Evolutionary conservation across 2,329 filamentous ascomycete species (phyloP), one percentile per base, ranked within the genome.

Genomic region (Exophiala bonariae): DNA sequence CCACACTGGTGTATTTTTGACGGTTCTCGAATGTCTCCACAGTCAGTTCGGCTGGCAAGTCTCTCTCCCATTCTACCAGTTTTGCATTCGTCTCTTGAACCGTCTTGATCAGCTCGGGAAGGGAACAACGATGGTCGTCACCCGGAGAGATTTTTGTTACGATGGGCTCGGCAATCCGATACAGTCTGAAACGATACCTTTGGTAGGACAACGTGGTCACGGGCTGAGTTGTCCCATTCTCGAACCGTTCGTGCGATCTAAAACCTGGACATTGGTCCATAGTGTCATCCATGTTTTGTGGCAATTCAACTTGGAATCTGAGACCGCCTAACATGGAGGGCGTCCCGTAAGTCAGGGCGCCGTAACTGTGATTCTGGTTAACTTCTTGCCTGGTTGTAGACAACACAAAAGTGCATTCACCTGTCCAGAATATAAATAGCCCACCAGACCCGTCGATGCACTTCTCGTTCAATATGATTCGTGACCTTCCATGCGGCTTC

Each of bases 371-470:
- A 9, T 26, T 37, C 9, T 38, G 2, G 16, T 9, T 39, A 13
- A 6, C 4, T 7, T n/a, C 28, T 9, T 37, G 5, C 17, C 9
- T 30, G 16, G 6, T 10, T 34, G 14, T 16, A 14, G 31, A 20
- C n/a, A n/a, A n/a, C n/a, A n/a, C n/a, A n/a, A n/a, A n/a, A n/a
- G 14, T 16, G 5, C 22, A 28, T 32, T 9, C 3, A 41, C 37
- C 44, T 32, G 67, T 69, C 4, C 65, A 66, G 31, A 69, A 72
- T 55, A 36, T 71, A 71, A 2, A 71, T 64, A 1, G 67, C 68
- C 69, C 68, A 71, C 67, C 67, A 71, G 0, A 69, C 61, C 13
- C 69, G 50, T 50, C 69, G 68, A 28, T 67, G 56, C 38, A 69
- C 66, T 42, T 72, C 68, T 4, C 58, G 55, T 20, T 49, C 46